These are phyloP conservation scores for Mycena maculata DNA, from an alignment of 768 basidiomycete genomes.

Conservation along the genomic window DNA sequence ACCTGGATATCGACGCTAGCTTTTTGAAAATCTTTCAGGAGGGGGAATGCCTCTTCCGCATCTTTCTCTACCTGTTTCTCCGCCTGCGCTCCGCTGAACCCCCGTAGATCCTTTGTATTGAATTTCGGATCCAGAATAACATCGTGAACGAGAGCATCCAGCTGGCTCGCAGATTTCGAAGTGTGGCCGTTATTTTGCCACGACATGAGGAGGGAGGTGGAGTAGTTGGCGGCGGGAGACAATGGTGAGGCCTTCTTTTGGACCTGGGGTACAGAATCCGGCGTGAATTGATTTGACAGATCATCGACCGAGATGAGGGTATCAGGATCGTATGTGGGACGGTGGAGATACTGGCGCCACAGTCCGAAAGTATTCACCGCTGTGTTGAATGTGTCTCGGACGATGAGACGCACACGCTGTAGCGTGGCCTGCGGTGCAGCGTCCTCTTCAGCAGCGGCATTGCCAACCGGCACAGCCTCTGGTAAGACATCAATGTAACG, in stretches of 20 bases:
- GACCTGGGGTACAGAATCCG: neutral
- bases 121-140: constrained; percentile 31
- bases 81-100: constrained; percentile 30
- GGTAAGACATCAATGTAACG: constrained; percentile 17
- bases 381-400: constrained; percentile 21
- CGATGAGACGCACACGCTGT: constrained; percentile 17
- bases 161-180: constrained; percentile 29
- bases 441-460: neutral
- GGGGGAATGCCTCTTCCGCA: neutral
- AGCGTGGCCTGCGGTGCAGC: neutral
- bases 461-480: neutral
- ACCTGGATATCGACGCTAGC: neutral
- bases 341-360: constrained; percentile 26
- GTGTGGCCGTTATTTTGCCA: constrained; percentile 30
- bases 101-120: constrained; percentile 18
- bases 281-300: constrained; percentile 11
- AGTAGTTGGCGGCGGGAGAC: neutral
- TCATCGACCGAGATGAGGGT: constrained; percentile 11
- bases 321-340: constrained; percentile 28
- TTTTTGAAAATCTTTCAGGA: neutral
- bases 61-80: neutral
- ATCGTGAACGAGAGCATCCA: constrained; percentile 27
- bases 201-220: constrained; percentile 2
- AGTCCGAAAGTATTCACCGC: constrained; percentile 16
- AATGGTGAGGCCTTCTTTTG: neutral